These are phyloP conservation scores for Sanguinoderma infundibulare DNA, from an alignment of 1,284 basidiomycete genomes.

Conservation along the genomic window DNA sequence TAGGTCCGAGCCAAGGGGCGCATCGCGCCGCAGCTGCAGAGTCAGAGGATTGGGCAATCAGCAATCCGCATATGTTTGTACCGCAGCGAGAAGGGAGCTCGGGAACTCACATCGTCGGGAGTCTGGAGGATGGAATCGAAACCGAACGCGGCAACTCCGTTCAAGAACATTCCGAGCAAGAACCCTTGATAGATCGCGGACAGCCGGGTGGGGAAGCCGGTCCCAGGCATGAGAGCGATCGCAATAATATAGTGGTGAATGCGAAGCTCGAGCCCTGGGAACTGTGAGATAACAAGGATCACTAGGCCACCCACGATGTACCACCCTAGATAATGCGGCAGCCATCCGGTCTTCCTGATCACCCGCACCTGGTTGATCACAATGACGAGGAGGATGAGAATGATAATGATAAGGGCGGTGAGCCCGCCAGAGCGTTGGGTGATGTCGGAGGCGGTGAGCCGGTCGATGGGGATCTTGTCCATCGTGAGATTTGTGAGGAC, in stretches of 20 bases:
- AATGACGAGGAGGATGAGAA: slow-evolving; percentile 63
- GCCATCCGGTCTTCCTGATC: slow-evolving; percentile 82
- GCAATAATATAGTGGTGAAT: slow-evolving; percentile 81
- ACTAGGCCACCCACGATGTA: slow-evolving; percentile 72
- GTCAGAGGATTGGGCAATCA: slow-evolving; percentile 9
- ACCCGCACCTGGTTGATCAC: slow-evolving; percentile 82
- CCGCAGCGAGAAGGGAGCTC: slow-evolving; percentile 1
- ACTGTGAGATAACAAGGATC: slow-evolving; percentile 65
- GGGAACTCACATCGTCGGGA: slow-evolving; percentile 58
- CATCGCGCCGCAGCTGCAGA: slow-evolving; percentile 73
- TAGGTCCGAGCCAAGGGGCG: slow-evolving; percentile 66
- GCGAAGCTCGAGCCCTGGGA: slow-evolving; percentile 72
- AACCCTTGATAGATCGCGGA: slow-evolving; percentile 84
- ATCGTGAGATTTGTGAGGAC: slow-evolving; percentile 68
- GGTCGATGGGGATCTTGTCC: slow-evolving; percentile 74
- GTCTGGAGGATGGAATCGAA: slow-evolving; percentile 86
- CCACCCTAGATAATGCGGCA: slow-evolving; percentile 77
- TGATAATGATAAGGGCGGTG: slow-evolving; percentile 71
- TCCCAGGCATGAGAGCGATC: slow-evolving; percentile 77
- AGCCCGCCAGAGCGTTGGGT: slow-evolving; percentile 71
- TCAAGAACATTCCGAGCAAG: slow-evolving; percentile 81
- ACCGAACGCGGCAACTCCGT: slow-evolving; percentile 78
- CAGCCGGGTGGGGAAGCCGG: slow-evolving; percentile 81
- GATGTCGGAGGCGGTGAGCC: slow-evolving; percentile 76
- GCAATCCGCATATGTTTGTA: slow-evolving; percentile 7